Base-by-base conservation (phyloP, 306 rosid species). In the Pyrus communis region DNA sequence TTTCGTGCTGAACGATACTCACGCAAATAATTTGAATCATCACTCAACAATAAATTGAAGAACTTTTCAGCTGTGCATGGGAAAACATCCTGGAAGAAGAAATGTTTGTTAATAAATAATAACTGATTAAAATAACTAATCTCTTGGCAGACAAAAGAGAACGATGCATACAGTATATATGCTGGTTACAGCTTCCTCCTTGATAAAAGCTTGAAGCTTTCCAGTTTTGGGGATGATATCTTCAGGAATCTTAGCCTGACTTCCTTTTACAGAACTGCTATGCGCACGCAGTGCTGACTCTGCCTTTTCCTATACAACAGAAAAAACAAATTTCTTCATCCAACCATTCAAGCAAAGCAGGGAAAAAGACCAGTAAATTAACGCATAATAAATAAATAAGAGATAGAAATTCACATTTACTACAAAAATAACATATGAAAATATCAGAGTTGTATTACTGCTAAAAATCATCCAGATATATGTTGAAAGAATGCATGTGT, bases 271-370 rank as follows among this genome's bases (percentile, higher is more conserved):
- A 74, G 98, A 95, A 86, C 97, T 95, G 84, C 98, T 95, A 79
- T 92, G 97, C 46, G 98, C 98, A 74, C 98, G 98, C 76, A 92
- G 71, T 75, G 93, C 99, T 63, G 99, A 95, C 71, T 90, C 96
- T 46, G 96, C 95, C 66, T 75, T 88, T 89, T 92, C 99, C 99
- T 95, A 80, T 49, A 77, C 65, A 87, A 58, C 52, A 35, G 69
- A 82, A 82, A 61, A 59, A 63, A 75, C 66, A 79, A 46, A 75
- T 61, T 71, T 38, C 21, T 10, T 18, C 35, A 25, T 45, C 19
- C 70, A 45, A 40, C 55, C 27, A 40, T 59, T 59, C 65, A 65
- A 67, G 51, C 35, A 78, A n/a, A 4, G 13, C 30, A 11, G 42
- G 40, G 10, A 62, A 70, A 76, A 40, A 51, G 13, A 45, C 65